Conservation (phyloP, 176 grass and related monocot species). For the Stipa capillata region DNA sequence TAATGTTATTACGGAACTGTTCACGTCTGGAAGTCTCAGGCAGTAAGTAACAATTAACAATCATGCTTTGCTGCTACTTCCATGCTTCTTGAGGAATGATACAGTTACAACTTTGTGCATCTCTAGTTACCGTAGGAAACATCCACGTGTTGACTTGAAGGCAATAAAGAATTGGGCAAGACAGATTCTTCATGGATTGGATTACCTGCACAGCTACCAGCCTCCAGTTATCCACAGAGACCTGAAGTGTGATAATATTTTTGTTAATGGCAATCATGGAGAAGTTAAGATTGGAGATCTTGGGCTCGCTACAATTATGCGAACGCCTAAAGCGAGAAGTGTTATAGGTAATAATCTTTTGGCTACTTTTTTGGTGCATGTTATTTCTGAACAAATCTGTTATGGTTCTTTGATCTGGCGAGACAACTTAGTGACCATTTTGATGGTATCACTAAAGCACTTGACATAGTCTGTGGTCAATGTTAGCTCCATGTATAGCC, state of each 20-base stretch:
- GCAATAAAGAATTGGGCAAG: slow-evolving; percentile 95
- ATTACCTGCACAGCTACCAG: slow-evolving; percentile 71
- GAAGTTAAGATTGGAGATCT: slow-evolving; percentile 99
- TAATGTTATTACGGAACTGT: slow-evolving; percentile 94
- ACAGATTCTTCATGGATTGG: slow-evolving; percentile 75
- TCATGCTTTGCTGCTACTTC: background rate
- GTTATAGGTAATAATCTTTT: slow-evolving; percentile 63
- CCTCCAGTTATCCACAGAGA: slow-evolving; percentile 98
- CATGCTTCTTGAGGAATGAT: background rate
- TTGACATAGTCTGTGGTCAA: no score
- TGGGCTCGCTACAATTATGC: slow-evolving; percentile 83
- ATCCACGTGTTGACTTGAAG: slow-evolving; percentile 80
- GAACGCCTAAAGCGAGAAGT: slow-evolving; percentile 51
- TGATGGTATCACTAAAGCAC: no score
- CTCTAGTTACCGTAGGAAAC: slow-evolving; percentile 72
- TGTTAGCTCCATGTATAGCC: background rate
- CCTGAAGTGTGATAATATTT: slow-evolving; percentile 96
- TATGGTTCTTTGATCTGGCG: background rate
- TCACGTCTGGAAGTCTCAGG: slow-evolving; percentile 84
- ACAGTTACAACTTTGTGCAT: slow-evolving; percentile 2
- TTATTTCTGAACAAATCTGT: slow-evolving; percentile 2
- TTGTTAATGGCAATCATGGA: slow-evolving; percentile 96
- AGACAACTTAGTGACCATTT: background rate
- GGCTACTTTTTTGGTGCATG: background rate
- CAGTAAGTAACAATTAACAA: slow-evolving; percentile 45